Evolutionary conservation across 495 filamentous ascomycete genomes (phyloP), one percentile per base, ranked within the genome.

Genomic region (Penicillium ochrochloron): DNA sequence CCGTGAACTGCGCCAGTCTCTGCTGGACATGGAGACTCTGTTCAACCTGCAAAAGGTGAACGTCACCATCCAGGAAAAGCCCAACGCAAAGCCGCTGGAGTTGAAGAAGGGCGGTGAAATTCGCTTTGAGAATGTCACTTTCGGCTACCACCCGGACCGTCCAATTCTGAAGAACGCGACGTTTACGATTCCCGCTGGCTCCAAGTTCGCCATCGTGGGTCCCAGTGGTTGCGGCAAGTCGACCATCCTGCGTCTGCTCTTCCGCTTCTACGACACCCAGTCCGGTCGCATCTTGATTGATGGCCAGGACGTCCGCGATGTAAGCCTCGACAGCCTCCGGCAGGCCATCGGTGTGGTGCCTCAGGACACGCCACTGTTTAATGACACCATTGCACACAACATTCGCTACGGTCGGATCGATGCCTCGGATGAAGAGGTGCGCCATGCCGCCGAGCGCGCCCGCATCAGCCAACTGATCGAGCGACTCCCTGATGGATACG

Each of bases 41-140:
- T 99, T 99, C 82, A 97, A 96, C 73, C 82, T 99, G n/a, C 96
- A 99, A 74, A 97, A 96, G 73, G 96, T 98, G 70, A 97, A 98
- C 66, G 88, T 97, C 41, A 86, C 88, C 21, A 89, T 98, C 72
- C 88, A 88, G 68, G 94, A 98, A 58, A 77, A 82, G 35, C 82
- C 86, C 23, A 79, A 92, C 64, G 91, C 96, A 3, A 88, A 89
- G 61, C 78, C 90, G 0, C 80, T 99, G 10, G 73, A 82, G 11
- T 80, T 98, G 21, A 83, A 82, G 29, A 86, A 85, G 67, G 92
- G 93, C 41, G 95, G 95, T 39, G 89, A 97, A 72, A 96, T 99
- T 73, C 84, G 79, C 31, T 97, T 99, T 73, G 91, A 98, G 71
- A 94, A 99, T 67, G 95, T 99, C 57, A 92, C 87, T 2, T 99